phyloP scores from a whole-genome alignment of 1,284 basidiomycete genomes.

The Microbotryum saponariae region DNA sequence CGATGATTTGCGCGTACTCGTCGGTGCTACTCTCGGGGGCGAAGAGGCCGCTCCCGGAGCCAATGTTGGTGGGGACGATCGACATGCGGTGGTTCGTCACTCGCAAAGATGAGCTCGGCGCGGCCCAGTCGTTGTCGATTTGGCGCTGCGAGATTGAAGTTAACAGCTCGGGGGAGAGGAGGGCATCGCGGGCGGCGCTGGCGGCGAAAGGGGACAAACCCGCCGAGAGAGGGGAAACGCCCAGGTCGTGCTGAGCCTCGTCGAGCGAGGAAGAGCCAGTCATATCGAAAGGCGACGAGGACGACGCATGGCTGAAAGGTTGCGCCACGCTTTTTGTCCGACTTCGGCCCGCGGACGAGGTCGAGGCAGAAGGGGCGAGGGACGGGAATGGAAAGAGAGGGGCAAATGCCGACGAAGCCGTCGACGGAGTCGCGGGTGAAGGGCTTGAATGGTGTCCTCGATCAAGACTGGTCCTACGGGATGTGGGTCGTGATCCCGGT shows the following conservation, averaged over 20 bases:
- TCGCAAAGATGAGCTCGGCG: conserved; percentile 1
- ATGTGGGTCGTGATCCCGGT: conserved; percentile 1
- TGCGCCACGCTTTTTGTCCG: too few species aligned
- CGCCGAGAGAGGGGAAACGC: conserved; percentile 13
- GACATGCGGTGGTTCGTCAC: conserved; percentile 18
- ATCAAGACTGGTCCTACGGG: conserved; percentile 11
- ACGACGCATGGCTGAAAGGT: too few species aligned
- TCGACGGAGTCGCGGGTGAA: background rate
- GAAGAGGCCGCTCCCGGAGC: background rate
- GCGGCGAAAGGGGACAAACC: conserved; percentile 6
- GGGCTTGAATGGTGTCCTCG: background rate
- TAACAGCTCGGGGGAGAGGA: background rate
- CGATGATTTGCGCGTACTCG: conserved; percentile 50
- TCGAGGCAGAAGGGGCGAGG: background rate
- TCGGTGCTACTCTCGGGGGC: conserved; percentile 34
- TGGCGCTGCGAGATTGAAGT: conserved; percentile 9
- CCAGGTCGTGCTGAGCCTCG: conserved; percentile 12
- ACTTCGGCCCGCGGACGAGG: background rate
- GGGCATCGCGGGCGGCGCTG: background rate
- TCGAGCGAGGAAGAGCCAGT: conserved; percentile 7
- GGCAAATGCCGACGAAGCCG: conserved; percentile 19
- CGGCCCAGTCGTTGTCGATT: conserved; percentile 5
- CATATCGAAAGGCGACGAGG: background rate
- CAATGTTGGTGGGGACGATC: conserved; percentile 12
- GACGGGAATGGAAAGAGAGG: conserved; percentile 19